Conservation (phyloP, 176 grass and related monocot species). For the Cenchrus purpureus region DNA sequence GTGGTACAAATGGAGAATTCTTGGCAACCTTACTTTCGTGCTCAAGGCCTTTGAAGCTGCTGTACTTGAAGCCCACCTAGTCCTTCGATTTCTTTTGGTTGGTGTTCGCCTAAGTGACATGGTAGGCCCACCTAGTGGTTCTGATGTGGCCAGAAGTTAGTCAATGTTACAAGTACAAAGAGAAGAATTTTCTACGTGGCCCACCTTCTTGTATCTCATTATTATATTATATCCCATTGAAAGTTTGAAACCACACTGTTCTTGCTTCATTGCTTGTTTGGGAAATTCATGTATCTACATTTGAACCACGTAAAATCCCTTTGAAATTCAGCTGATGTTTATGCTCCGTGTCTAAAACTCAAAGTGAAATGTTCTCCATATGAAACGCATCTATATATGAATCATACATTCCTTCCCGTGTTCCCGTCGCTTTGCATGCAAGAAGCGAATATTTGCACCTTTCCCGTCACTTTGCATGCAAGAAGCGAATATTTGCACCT, state of each 20-base stretch:
- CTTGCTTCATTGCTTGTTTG: not conserved
- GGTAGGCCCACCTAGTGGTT: not conserved
- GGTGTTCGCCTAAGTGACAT: too few relatives aligned
- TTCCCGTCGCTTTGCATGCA: too few relatives aligned
- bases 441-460: too few relatives aligned
- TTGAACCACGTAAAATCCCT: not conserved
- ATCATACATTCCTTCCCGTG: too few relatives aligned
- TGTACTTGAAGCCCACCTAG: not conserved
- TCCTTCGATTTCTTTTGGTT: not conserved
- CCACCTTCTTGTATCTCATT: not conserved
- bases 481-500: too few relatives aligned
- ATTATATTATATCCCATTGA: not conserved
- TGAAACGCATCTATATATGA: too few relatives aligned
- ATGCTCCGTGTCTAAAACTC: too few relatives aligned
- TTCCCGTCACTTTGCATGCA: too few relatives aligned
- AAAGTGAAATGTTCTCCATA: too few relatives aligned
- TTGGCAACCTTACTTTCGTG: not conserved
- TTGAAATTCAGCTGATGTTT: not conserved
- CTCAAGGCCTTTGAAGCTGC: not conserved
- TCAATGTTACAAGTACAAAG: not conserved
- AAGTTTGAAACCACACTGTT: not conserved
- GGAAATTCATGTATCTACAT: too few relatives aligned
- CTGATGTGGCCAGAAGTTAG: not conserved
- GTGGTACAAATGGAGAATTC: not conserved
- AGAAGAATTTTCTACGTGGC: not conserved